Conservation (phyloP, 1,284 basidiomycete species). For the Peniophora sp. region DNA sequence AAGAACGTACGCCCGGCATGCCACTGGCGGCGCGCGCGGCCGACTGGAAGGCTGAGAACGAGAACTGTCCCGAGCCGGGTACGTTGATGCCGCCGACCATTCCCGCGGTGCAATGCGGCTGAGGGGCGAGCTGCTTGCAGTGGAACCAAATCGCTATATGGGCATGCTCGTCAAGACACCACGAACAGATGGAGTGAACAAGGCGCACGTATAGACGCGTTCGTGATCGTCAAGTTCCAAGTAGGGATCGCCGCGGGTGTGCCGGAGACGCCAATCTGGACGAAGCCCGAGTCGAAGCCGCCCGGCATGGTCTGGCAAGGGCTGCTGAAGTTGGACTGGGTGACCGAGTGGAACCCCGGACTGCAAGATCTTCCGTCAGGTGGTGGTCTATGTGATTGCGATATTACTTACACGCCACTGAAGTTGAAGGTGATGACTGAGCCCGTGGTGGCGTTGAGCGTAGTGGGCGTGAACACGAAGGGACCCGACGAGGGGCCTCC, state of each 20-base stretch:
- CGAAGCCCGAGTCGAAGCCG: slow-evolving; percentile 44
- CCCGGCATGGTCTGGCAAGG: slow-evolving; percentile 35
- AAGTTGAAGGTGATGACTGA: slow-evolving; percentile 41
- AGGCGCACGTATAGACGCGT: slow-evolving; percentile 30
- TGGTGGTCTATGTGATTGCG: slow-evolving; percentile 1
- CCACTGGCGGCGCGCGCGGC: slow-evolving; percentile 25
- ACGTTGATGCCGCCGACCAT: slow-evolving; percentile 47
- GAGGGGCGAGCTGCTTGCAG: slow-evolving; percentile 43
- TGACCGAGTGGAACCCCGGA: slow-evolving; percentile 45
- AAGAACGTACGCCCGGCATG: slow-evolving; percentile 22
- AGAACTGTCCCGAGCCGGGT: slow-evolving; percentile 34
- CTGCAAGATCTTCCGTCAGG: slow-evolving; percentile 6
- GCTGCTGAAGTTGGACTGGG: slow-evolving; percentile 37
- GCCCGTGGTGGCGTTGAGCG: slow-evolving; percentile 33
- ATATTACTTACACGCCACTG: slow-evolving; percentile 27
- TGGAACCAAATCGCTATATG: slow-evolving; percentile 50
- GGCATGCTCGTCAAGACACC: not conserved
- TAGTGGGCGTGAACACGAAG: slow-evolving; percentile 37
- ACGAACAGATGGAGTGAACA: not conserved
- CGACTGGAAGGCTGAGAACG: slow-evolving; percentile 33
- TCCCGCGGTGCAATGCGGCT: slow-evolving; percentile 35
- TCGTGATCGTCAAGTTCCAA: slow-evolving; percentile 40
- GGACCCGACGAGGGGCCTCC: slow-evolving; percentile 12
- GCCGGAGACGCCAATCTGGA: slow-evolving; percentile 16
- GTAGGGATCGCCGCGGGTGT: slow-evolving; percentile 19